Evolutionary conservation across 1,284 basidiomycete genomes (phyloP).

Genomic region (Ceratobasidium sp.): DNA sequence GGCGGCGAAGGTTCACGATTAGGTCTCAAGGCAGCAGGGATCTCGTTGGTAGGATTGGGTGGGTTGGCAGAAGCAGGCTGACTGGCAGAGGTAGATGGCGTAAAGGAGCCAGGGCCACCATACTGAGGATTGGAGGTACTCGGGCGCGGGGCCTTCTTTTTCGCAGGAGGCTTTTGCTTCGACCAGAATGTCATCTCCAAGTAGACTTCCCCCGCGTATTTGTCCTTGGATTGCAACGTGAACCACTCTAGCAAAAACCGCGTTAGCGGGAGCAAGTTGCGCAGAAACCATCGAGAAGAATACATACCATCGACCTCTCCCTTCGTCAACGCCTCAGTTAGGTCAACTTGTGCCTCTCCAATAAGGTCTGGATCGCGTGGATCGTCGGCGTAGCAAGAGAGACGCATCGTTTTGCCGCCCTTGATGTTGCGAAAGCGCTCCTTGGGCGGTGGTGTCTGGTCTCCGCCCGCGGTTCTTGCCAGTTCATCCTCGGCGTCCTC

Average conservation of each 20-base stretch:
- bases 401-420: constrained; percentile 76
- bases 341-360: constrained; percentile 86
- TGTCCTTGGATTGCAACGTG: constrained; percentile 83
- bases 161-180: constrained; percentile 78
- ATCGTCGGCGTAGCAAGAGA: constrained; percentile 95
- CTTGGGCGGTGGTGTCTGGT: constrained; percentile 64
- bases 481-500: constrained; percentile 78
- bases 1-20: constrained; percentile 19
- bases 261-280: constrained; percentile 9
- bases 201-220: constrained; percentile 92
- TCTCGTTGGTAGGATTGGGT: constrained; percentile 12
- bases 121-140: constrained; percentile 66
- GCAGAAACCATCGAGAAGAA: not conserved
- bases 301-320: constrained; percentile 93
- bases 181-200: constrained; percentile 96
- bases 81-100: constrained; percentile 59
- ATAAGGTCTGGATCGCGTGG: constrained; percentile 94
- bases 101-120: constrained; percentile 76
- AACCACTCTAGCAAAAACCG: constrained; percentile 81
- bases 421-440: constrained; percentile 60
- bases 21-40: constrained; percentile 47
- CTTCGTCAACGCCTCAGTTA: constrained; percentile 89
- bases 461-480: constrained; percentile 57
- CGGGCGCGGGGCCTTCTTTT: constrained; percentile 63
- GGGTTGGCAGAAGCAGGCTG: constrained; percentile 40